These are phyloP conservation scores for Paracorniculantispora psalliotae DNA, from an alignment of 2,329 filamentous ascomycete genomes.

Conservation along the genomic window DNA sequence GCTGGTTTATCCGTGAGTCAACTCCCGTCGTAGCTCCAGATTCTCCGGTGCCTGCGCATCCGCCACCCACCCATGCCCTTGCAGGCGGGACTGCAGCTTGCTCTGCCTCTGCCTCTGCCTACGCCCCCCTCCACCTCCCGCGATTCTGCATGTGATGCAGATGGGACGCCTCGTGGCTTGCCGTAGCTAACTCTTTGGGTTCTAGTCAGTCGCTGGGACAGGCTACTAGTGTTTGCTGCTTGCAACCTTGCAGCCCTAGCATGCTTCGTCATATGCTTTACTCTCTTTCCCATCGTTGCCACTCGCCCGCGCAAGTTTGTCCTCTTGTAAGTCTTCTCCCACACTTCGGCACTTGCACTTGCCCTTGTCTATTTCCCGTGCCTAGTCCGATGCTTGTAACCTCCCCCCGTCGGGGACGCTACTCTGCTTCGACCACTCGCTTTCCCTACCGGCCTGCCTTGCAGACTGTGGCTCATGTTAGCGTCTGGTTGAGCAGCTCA, in stretches of 20 bases:
- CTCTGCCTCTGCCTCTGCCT: conserved; percentile 35
- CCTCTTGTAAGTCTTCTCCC: conserved; percentile 71
- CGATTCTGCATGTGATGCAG: conserved; percentile 37
- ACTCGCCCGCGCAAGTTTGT: conserved; percentile 89
- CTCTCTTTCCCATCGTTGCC: conserved; percentile 77
- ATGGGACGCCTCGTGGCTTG: conserved; percentile 38
- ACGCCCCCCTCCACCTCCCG: conserved; percentile 20
- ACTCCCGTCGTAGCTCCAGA: conserved; percentile 7
- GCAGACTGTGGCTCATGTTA: background rate
- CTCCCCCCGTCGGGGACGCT: background rate
- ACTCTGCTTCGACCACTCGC: conserved; percentile 9
- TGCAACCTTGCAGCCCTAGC: conserved; percentile 86
- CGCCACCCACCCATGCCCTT: conserved; percentile 21
- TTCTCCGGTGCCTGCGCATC: conserved; percentile 5
- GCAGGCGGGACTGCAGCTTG: conserved; percentile 38
- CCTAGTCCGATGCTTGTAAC: background rate
- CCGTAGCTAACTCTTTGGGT: conserved; percentile 32
- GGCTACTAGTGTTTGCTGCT: conserved; percentile 82
- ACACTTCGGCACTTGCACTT: conserved; percentile 14
- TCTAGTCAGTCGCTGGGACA: conserved; percentile 95
- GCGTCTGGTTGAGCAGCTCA: background rate
- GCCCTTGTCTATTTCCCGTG: background rate
- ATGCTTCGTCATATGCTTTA: conserved; percentile 92
- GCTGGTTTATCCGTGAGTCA: conserved; percentile 87
- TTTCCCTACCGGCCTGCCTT: background rate